phyloP scores from a whole-genome alignment of 345 rosid species.

The Pelargonium nanum region DNA sequence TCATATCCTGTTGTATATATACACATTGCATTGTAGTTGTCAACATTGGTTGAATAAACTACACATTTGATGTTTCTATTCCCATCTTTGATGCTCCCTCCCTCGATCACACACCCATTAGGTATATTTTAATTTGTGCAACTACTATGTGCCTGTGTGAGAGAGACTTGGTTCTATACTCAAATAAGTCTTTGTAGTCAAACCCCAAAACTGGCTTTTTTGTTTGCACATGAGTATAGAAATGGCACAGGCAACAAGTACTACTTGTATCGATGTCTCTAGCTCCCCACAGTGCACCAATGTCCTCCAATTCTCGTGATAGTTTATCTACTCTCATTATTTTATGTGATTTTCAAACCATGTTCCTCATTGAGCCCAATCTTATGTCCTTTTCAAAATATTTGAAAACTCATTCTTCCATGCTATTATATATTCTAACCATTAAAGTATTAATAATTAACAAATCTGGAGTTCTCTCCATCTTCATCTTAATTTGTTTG shows the following conservation, averaged over 20 bases:
- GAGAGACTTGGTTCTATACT: slow-evolving; percentile 12
- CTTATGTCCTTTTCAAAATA: slow-evolving; percentile 21
- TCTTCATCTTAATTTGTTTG: no score
- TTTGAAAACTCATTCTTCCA: slow-evolving; percentile 14
- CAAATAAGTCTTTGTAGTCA: slow-evolving; percentile 21
- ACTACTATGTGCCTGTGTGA: slow-evolving; percentile 1
- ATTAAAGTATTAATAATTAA: background rate
- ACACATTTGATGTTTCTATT: slow-evolving; percentile 53
- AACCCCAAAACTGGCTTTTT: slow-evolving; percentile 29
- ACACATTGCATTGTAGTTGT: slow-evolving; percentile 27
- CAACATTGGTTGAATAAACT: slow-evolving; percentile 23
- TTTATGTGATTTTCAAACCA: slow-evolving; percentile 13
- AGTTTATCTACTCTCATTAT: slow-evolving; percentile 7
- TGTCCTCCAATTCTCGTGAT: slow-evolving; percentile 27
- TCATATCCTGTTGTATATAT: slow-evolving; percentile 22
- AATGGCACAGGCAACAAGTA: slow-evolving; percentile 8
- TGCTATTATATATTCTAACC: no score
- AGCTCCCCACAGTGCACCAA: slow-evolving; percentile 13
- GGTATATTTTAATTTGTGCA: background rate
- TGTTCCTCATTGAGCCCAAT: slow-evolving; percentile 30
- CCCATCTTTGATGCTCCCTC: slow-evolving; percentile 43
- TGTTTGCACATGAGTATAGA: slow-evolving; percentile 21
- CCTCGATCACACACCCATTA: background rate
- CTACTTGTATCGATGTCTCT: slow-evolving; percentile 37
- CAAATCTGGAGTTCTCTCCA: background rate